Conservation (phyloP, 768 basidiomycete species). For the Nidularia pulvinata region DNA sequence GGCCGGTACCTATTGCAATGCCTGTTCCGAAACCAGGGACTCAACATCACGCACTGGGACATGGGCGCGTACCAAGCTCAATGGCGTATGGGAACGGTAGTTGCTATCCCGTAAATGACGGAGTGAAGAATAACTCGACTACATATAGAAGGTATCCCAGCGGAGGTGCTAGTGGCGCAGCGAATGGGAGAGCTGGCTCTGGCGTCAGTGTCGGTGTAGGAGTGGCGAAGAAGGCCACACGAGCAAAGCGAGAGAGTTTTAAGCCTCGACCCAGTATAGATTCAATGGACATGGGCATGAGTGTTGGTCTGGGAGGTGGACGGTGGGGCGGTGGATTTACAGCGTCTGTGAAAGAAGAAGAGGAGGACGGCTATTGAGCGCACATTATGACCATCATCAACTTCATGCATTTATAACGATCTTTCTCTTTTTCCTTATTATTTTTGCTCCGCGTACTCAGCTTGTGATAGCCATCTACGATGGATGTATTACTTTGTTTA, state of each 20-base stretch:
- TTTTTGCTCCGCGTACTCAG: neutral
- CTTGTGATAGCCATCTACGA: too few species aligned
- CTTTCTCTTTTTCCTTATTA: neutral
- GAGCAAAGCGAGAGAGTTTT: conserved; percentile 76
- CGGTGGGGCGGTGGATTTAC: conserved; percentile 30
- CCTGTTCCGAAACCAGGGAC: conserved; percentile 49
- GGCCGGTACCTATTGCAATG: conserved; percentile 34
- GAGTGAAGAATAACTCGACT: conserved; percentile 12
- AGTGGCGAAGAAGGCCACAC: conserved; percentile 44
- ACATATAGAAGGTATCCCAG: conserved; percentile 20
- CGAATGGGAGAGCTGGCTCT: conserved; percentile 13
- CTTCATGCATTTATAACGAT: conserved; percentile 1
- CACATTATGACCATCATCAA: neutral
- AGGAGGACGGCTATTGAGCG: conserved; percentile 31
- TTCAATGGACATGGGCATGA: conserved; percentile 22
- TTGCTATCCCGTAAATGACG: conserved; percentile 10
- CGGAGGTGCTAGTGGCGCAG: conserved; percentile 6
- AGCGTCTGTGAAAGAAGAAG: conserved; percentile 46
- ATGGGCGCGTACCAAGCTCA: conserved; percentile 45
- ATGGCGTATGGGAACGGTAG: conserved; percentile 15
- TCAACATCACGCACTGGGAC: conserved; percentile 55
- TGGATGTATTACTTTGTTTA: too few species aligned
- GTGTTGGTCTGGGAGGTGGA: conserved; percentile 19
- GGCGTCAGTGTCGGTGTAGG: conserved; percentile 16
- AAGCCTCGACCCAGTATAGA: conserved; percentile 80